These are phyloP conservation scores for Verbascum thapsus DNA, from an alignment of 257 asterid genomes.

Conservation along the genomic window DNA sequence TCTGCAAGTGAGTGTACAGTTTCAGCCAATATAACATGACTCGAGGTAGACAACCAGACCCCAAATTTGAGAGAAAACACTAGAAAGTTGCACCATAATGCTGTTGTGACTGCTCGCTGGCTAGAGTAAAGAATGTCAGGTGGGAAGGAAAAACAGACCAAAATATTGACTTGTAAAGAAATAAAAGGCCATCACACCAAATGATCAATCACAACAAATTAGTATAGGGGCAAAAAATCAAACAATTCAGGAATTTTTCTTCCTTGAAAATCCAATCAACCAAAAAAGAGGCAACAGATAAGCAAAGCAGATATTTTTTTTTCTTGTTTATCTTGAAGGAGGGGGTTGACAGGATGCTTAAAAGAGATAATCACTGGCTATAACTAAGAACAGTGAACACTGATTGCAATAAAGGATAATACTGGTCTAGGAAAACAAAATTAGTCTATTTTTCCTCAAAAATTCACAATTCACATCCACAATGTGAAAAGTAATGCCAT, in stretches of 20 bases:
- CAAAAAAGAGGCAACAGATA: too few species aligned
- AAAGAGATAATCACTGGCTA: neutral
- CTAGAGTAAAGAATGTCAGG: conserved; percentile 45
- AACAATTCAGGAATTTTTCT: neutral
- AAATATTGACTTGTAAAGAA: conserved; percentile 19
- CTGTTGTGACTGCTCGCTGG: conserved; percentile 96
- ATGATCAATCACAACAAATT: conserved; percentile 5
- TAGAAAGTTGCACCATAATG: conserved; percentile 94
- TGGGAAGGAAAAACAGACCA: conserved; percentile 21
- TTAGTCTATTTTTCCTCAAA: too few species aligned
- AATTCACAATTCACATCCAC: too few species aligned
- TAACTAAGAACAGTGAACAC: too few species aligned
- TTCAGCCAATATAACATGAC: conserved; percentile 97
- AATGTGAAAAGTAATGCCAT: neutral
- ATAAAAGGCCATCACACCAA: conserved; percentile 15
- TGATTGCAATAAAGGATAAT: too few species aligned
- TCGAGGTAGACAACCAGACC: conserved; percentile 87
- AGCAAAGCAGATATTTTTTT: too few species aligned
- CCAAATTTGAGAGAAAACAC: conserved; percentile 96
- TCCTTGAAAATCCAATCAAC: neutral
- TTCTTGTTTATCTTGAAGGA: too few species aligned
- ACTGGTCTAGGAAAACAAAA: too few species aligned
- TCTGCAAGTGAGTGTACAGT: conserved; percentile 90
- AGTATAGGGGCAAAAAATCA: conserved; percentile 16
- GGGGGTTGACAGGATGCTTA: too few species aligned